Evolutionary conservation across 805 yeast species (phyloP), one percentile per base, ranked within the genome.

Genomic region (Starmerella davenportii): DNA sequence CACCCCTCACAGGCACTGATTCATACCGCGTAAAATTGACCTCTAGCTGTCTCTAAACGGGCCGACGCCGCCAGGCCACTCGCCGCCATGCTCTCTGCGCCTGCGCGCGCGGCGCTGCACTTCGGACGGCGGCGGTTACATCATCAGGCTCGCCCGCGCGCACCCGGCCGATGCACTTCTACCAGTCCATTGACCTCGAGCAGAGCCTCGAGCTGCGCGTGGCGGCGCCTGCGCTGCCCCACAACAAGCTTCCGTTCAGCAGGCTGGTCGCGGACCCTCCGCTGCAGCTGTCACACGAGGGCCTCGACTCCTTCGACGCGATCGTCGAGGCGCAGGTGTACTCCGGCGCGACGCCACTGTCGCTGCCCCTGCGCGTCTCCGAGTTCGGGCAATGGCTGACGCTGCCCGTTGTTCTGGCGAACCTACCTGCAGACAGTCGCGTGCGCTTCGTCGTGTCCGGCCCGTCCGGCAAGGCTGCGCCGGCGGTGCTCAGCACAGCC

Each of bases 381-480:
- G 68, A 54, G 35, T 81, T 90, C 85, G 69, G 76, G 47, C 72
- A 73, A 43, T 76, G 82, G 78, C 56, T 81, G 17, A 66, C 69
- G 34, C 55, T 90, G 35, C 87, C 95, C 1, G 67, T 85, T 2
- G 64, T 66, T 38, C 72, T 79, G 46, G 68, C 69, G 38, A 90
- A 82, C 50, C 55, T 87, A n/a, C 76, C 80, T 2, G 53, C 72
- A 28, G 68, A 70, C 30, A 58, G 90, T 4, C 67, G 64, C 44
- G 54, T 85, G 15, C 67, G 68, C 38, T 62, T 90, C 19, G 64
- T 69, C 2, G 47, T 84, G 2, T 79, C 76, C 70, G 93, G 79
- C 45, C 75, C 71, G 42, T 71, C 74, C 7, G 69, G 74, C 0
- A 56, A 59, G 4, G 35, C 46, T 8, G 60, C 66, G 5, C 59